Conservation (phyloP, 2,329 filamentous ascomycete genomes). For the Monosporascus sp. region DNA sequence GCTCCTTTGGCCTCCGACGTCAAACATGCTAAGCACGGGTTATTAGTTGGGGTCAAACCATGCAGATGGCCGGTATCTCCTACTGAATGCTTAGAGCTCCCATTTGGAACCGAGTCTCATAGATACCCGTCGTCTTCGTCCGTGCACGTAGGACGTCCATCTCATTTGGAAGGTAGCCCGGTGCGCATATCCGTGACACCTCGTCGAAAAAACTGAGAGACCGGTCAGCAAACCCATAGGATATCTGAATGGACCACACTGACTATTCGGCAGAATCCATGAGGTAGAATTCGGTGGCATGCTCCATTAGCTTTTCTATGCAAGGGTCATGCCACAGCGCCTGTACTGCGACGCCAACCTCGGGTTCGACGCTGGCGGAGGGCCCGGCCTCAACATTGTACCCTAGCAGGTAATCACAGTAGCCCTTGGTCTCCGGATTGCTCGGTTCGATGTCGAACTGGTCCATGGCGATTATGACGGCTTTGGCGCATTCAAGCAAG, state of each 20-base stretch:
- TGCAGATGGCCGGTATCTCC: conserved; percentile 26
- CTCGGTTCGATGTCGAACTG: conserved; percentile 83
- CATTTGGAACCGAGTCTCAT: conserved; percentile 98
- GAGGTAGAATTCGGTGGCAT: conserved; percentile 95
- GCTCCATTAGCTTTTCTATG: conserved; percentile 77
- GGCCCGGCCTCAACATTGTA: conserved; percentile 90
- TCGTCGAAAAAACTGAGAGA: conserved; percentile 85
- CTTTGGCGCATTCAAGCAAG: conserved; percentile 91
- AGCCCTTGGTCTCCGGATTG: conserved; percentile 63
- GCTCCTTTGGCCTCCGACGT: conserved; percentile 93
- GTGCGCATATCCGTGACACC: conserved; percentile 73
- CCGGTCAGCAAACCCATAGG: conserved; percentile 14
- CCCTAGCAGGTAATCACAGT: conserved; percentile 74
- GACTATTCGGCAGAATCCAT: conserved; percentile 99
- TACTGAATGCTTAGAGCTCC: conserved; percentile 98
- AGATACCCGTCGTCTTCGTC: conserved; percentile 98
- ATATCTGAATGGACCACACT: conserved; percentile 1
- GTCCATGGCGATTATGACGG: conserved; percentile 83
- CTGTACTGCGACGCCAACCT: conserved; percentile 76
- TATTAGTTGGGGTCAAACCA: conserved; percentile 15
- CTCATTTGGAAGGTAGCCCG: conserved; percentile 86
- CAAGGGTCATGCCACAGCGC: conserved; percentile 88
- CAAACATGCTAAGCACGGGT: conserved; percentile 74
- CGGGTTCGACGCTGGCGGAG: conserved; percentile 73
- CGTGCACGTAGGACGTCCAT: conserved; percentile 91